A percentile compares a stretch with the other conserved stretches of the same genome.
Evolutionary conservation across 371 early-diverging fungal genomes (phyloP).

Genomic region (Haplosporangium sp.): DNA sequence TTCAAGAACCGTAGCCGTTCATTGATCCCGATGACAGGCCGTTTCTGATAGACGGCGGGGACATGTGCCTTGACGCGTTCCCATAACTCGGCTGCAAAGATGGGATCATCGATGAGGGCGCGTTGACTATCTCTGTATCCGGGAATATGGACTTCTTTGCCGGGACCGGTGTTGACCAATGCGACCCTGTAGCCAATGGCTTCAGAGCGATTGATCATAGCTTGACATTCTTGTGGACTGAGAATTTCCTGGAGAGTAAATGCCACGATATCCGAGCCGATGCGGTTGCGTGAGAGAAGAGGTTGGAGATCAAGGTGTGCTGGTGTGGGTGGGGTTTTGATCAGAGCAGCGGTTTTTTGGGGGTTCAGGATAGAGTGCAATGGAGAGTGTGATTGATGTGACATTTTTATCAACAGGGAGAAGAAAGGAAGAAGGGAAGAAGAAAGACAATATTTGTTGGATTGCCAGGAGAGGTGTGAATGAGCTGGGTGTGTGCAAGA

Average conservation of each 20-base stretch:
- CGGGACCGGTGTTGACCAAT: slow-evolving; percentile 21
- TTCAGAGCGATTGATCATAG: slow-evolving; percentile 36
- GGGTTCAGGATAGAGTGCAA: slow-evolving; percentile 26
- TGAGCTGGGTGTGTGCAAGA: no score
- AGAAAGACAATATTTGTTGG: no score
- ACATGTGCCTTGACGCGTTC: slow-evolving; percentile 42
- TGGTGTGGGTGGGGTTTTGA: neutral
- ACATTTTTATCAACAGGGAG: no score
- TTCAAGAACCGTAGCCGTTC: slow-evolving; percentile 64
- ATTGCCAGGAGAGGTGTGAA: no score
- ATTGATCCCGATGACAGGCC: slow-evolving; percentile 56
- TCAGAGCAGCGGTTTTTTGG: neutral
- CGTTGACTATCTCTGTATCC: slow-evolving; percentile 57
- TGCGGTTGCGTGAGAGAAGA: slow-evolving; percentile 14
- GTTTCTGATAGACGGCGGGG: slow-evolving; percentile 26
- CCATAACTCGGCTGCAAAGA: slow-evolving; percentile 47
- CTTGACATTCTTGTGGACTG: slow-evolving; percentile 31
- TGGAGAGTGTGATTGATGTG: neutral
- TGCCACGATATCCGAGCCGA: slow-evolving; percentile 17
- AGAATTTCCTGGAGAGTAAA: slow-evolving; percentile 35
- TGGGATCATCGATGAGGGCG: slow-evolving; percentile 52
- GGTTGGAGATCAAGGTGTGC: slow-evolving; percentile 27
- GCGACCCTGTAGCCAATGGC: slow-evolving; percentile 28
- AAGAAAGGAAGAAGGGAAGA: no score
- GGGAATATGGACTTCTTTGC: slow-evolving; percentile 19